Evolutionary conservation across 129 eudicot genomes (phyloP), one percentile per base, ranked within the genome.

Genomic region (Tagetes patula): DNA sequence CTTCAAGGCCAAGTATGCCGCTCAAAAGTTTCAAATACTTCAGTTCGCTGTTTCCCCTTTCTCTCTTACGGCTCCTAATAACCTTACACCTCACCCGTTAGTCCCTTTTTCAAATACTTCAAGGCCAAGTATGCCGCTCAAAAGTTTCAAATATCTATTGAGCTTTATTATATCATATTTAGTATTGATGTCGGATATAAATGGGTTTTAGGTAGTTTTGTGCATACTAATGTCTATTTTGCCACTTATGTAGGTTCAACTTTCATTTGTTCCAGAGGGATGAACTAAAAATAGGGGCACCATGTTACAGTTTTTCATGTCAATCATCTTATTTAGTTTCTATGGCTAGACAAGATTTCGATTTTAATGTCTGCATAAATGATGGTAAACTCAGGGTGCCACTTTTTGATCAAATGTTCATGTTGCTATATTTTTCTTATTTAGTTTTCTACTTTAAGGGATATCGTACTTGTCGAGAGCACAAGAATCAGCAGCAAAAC

Each of bases 251-350:
- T 86, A 94, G 98, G 75, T 94, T 84, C 74, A 95, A 90, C 79
- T 95, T 95, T 74, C 97, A 90, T 82, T 81, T 95, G 82, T 95
- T 95, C 72, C 99, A 97, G n/a, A 85, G 99, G 79, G 96, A 95
- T 84, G 99, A 90, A 77, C 61, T 90, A 81, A 95, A 81, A 78
- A 34, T 80, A 31, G 91, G 94, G 79, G 76, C 91, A 91, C 97
- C 97, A 13, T 83, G 91, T 65, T 88, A 90, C 67, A 83, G 87
- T 77, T 95, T 95, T 78, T 82, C 92, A n/a, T 95, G 96, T 71
- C 99, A 95, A 72, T 82, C 99, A 12, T 95, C 97, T 13, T 88
- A 85, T 71, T 81, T 95, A 85, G 78, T 84, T 53, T 78, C 99
- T 10, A 83, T 95, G 99, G 96, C 94, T 59, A 82, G 73, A 70